Percentiles rank a stretch among this genome's conserved stretches.
Conservation (phyloP, 805 yeast species). For the Monosporozyma aerobia region DNA sequence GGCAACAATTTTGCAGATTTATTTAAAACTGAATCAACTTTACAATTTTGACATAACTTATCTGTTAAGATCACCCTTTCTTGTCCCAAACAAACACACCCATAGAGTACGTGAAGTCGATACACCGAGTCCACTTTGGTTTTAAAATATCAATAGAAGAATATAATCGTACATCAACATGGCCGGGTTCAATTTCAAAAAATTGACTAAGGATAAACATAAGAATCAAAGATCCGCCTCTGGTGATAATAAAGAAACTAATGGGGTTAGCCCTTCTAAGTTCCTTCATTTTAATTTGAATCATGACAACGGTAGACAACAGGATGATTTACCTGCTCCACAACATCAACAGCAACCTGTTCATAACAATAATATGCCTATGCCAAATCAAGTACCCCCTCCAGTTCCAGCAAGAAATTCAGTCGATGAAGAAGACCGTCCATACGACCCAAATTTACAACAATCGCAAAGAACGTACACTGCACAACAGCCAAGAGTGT, state of each 20-base stretch:
- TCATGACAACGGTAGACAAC: not conserved
- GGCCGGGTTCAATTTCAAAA: constrained; percentile 53
- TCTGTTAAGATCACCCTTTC: not conserved
- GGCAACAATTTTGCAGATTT: not conserved
- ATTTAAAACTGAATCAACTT: not conserved
- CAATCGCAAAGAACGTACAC: not conserved
- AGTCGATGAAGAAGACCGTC: not conserved
- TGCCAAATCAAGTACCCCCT: not conserved
- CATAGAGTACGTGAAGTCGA: not conserved
- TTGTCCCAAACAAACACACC: not conserved
- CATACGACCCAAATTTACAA: not conserved
- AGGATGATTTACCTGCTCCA: not conserved
- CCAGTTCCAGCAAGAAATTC: constrained; percentile 2
- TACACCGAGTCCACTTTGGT: not conserved
- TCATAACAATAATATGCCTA: not conserved
- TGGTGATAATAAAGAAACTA: not conserved
- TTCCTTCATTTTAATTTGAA: constrained; percentile 5
- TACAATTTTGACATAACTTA: not conserved
- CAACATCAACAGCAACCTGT: constrained; percentile 6
- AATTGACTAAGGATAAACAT: constrained; percentile 31
- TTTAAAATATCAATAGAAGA: not conserved
- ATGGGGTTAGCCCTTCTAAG: constrained; percentile 10
- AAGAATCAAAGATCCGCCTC: constrained; percentile 6
- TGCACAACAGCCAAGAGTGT: constrained; percentile 9
- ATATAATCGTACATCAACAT: constrained; percentile 17